phyloP scores from a whole-genome alignment of 257 asterid species.

The Eustoma russellianum region DNA sequence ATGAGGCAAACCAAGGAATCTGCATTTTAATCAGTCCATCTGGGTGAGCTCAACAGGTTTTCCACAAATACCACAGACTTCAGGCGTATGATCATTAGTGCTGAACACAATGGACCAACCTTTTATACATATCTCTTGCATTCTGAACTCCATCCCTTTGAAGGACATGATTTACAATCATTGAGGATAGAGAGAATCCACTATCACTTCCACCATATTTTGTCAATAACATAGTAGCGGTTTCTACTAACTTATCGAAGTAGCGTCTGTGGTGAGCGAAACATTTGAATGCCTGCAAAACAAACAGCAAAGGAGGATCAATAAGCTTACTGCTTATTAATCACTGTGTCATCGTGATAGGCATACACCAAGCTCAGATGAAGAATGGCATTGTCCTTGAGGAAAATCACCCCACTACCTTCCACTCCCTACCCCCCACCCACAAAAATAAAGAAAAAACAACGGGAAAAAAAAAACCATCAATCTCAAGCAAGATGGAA shows the following conservation, averaged over 20 bases:
- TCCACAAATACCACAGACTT: not conserved
- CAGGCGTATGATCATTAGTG: not conserved
- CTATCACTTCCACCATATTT: slow-evolving; percentile 67
- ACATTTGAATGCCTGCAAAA: slow-evolving; percentile 69
- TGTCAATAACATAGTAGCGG: slow-evolving; percentile 39
- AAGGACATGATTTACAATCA: slow-evolving; percentile 45
- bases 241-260: slow-evolving; percentile 71
- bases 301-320: slow-evolving; percentile 9
- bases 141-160: slow-evolving; percentile 61
- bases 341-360: too few relatives aligned
- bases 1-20: slow-evolving; percentile 77
- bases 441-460: too few relatives aligned
- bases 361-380: too few relatives aligned
- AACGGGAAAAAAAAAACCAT: too few relatives aligned
- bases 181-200: slow-evolving; percentile 72
- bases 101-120: slow-evolving; percentile 34
- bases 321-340: too few relatives aligned
- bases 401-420: too few relatives aligned
- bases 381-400: too few relatives aligned
- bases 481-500: too few relatives aligned
- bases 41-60: too few relatives aligned
- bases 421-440: too few relatives aligned
- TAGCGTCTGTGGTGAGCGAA: slow-evolving; percentile 48
- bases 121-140: slow-evolving; percentile 62
- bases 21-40: slow-evolving; percentile 16